phyloP scores from a whole-genome alignment of 306 rosid genomes.

The Potentilla sterilis region DNA sequence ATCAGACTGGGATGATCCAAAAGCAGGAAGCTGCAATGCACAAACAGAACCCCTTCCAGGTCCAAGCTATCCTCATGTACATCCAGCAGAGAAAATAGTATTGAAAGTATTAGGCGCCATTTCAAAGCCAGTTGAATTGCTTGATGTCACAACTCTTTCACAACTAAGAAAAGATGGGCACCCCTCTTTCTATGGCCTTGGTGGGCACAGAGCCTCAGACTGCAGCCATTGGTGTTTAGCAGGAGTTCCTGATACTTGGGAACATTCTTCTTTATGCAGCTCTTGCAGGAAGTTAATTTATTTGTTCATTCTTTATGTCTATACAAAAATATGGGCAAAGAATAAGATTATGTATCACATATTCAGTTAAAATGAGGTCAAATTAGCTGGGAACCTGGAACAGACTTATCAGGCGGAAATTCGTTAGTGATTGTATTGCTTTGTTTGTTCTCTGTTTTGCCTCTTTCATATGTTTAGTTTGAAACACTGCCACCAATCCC shows the following conservation, averaged over 20 bases:
- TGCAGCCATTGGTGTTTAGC: constrained; percentile 79
- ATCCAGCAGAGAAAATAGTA: constrained; percentile 44
- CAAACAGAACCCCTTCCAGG: constrained; percentile 38
- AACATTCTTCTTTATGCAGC: constrained; percentile 45
- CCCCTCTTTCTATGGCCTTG: constrained; percentile 63
- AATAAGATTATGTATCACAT: neutral
- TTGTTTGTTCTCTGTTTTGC: no score
- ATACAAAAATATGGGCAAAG: neutral
- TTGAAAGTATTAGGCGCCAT: constrained; percentile 41
- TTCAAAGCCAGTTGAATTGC: constrained; percentile 39
- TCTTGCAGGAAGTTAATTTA: constrained; percentile 19
- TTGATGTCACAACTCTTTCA: constrained; percentile 50
- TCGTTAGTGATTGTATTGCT: neutral
- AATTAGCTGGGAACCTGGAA: neutral
- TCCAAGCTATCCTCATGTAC: constrained; percentile 25
- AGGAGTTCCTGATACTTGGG: constrained; percentile 79
- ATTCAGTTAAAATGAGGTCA: neutral
- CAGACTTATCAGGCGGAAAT: no score
- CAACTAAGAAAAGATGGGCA: constrained; percentile 68
- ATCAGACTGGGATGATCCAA: constrained; percentile 41
- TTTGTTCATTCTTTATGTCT: neutral
- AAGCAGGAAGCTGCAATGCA: constrained; percentile 35
- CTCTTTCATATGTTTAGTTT: no score
- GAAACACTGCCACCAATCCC: no score
- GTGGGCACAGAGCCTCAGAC: constrained; percentile 45